These are phyloP conservation scores for Breynia disticha DNA, from an alignment of 441 rosid species.

Conservation along the genomic window DNA sequence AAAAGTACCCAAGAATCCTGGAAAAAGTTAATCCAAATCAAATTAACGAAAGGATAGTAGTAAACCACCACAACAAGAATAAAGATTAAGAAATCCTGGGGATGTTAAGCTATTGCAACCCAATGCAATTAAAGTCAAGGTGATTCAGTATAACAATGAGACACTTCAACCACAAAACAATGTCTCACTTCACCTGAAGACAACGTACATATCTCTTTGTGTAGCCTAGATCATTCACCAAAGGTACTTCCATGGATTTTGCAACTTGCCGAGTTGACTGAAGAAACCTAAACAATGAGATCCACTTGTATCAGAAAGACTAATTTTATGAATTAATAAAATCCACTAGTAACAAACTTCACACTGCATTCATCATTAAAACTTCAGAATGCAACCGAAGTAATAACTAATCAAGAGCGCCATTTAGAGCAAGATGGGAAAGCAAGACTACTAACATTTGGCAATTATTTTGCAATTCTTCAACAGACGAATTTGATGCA, in stretches of 20 bases:
- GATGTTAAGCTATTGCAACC: no score
- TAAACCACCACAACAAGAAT: no score
- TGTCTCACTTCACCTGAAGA: slow-evolving; percentile 60
- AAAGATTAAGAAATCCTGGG: no score
- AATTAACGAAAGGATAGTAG: no score
- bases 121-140: no score
- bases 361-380: not conserved
- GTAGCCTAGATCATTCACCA: slow-evolving; percentile 97
- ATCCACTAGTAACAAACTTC: not conserved
- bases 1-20: not conserved
- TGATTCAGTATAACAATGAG: no score
- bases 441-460: slow-evolving; percentile 50
- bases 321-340: slow-evolving; percentile 1
- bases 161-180: slow-evolving; percentile 1
- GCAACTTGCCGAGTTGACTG: slow-evolving; percentile 96
- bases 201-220: slow-evolving; percentile 97
- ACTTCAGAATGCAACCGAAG: no score
- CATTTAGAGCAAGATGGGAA: slow-evolving; percentile 4
- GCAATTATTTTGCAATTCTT: slow-evolving; percentile 86
- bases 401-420: no score
- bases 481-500: slow-evolving; percentile 64
- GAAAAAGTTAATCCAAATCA: no score
- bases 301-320: not conserved
- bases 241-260: slow-evolving; percentile 91
- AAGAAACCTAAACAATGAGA: slow-evolving; percentile 61